These are phyloP conservation scores for Crithidia sp. DNA, from an alignment of 208 protist species.

Conservation along the genomic window DNA sequence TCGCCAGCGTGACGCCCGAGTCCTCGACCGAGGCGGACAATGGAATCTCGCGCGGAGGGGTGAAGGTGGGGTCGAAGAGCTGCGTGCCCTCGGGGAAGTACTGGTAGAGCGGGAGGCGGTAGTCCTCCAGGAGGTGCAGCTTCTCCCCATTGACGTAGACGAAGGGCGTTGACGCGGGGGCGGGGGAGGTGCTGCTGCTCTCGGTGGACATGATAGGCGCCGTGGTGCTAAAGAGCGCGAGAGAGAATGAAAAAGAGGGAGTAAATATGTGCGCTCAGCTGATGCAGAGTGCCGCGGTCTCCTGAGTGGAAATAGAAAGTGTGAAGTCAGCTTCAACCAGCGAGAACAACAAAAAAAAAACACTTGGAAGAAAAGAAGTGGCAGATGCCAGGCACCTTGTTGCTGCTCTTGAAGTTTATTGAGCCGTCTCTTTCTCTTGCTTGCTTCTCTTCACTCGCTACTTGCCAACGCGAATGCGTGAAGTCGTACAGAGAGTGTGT, in stretches of 20 bases:
- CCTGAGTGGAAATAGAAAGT: background rate
- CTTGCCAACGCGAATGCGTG: no score
- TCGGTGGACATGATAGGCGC: slow-evolving; percentile 24
- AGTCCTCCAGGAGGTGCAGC: slow-evolving; percentile 69
- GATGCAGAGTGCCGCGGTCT: no score
- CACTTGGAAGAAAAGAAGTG: no score
- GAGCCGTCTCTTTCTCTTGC: no score
- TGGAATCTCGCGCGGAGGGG: slow-evolving; percentile 59
- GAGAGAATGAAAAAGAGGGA: background rate
- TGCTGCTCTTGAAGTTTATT: no score
- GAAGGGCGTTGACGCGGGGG: slow-evolving; percentile 31
- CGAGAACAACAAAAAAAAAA: background rate
- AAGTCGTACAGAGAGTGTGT: no score
- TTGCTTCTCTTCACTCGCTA: no score
- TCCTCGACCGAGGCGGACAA: slow-evolving; percentile 56
- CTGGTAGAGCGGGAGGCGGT: slow-evolving; percentile 61
- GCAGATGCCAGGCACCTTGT: no score
- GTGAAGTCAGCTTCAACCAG: background rate
- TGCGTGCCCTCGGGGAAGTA: slow-evolving; percentile 67
- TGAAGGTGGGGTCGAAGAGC: slow-evolving; percentile 68
- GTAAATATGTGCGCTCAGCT: no score
- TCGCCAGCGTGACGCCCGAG: slow-evolving; percentile 61
- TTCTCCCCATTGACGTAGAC: slow-evolving; percentile 82
- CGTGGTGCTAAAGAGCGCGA: background rate
- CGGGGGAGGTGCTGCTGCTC: slow-evolving; percentile 14